Evolutionary conservation across 225 moss, liverwort and hornwort genomes (phyloP), one percentile per base, ranked within the genome.

Genomic region (Anthoceros angustus): DNA sequence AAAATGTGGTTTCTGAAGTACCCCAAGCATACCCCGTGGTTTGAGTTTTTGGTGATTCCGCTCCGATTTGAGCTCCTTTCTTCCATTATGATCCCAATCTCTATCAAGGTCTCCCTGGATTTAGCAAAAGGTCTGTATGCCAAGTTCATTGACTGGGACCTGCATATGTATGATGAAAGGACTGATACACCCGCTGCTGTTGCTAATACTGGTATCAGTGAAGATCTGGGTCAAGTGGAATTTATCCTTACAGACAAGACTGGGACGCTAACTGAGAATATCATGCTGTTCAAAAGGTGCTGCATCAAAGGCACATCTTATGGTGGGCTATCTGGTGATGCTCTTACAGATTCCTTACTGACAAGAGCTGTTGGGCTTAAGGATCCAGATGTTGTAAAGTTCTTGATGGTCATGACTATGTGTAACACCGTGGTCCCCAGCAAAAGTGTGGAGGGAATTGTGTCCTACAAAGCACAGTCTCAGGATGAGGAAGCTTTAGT

Each of bases 71-170:
- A 98, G 79, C 87, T 98, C 20, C 79, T 98, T 62, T 92, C 92
- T 81, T 98, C 98, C 69, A 92, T 98, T 67, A 98, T 98, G 98
- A 92, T 98, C 69, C 98, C 98, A 21, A 98, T 98, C 70, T 98
- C 98, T 61, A 84, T 98, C 68, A 92, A 98, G 87, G 91, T 98
- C 26, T 98, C 98, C 39, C 77, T 98, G 76, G 98, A 98, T 69
- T 75, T 98, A 62, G 80, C 84, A 26, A 98, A 98, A 77, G 76
- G 92, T 74, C 66, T 86, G 38, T 92, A 92, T 68, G 88, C 98
- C 10, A 98, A 98, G 73, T 92, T 89, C 43, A 87, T 98, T 71
- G 91, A 98, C 71, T 98, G 98, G 98, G 98, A 98, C 69, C 69
- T 86, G 75, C 81, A 87, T 72, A 98, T 98, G 92, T 98, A 87